Percentiles rank a stretch among this genome's conserved stretches.
Evolutionary conservation across 129 eudicot genomes (phyloP).

Genomic region (Apium graveolens): DNA sequence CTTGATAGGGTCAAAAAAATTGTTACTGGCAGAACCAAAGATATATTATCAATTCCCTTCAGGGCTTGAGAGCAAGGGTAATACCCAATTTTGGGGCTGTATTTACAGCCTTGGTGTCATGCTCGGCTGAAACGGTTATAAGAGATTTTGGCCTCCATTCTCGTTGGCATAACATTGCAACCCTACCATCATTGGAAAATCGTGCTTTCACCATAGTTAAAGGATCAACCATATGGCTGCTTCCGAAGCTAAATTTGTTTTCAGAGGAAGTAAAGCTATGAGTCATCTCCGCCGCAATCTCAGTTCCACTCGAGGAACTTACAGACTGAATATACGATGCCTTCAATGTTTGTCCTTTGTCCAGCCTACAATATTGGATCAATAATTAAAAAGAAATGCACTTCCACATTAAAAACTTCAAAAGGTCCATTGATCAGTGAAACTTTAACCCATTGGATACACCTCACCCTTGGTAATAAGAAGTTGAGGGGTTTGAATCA

Average conservation of each 20-base stretch:
- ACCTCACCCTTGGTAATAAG: too few species aligned
- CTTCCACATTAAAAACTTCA: background rate
- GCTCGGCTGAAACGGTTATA: slow-evolving; percentile 69
- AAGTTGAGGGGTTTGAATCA: too few species aligned
- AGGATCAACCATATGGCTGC: slow-evolving; percentile 57
- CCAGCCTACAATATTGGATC: slow-evolving; percentile 38
- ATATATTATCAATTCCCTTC: slow-evolving; percentile 11
- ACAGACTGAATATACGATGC: slow-evolving; percentile 78
- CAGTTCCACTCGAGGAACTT: slow-evolving; percentile 46
- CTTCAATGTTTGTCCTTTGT: slow-evolving; percentile 77
- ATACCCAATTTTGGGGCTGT: slow-evolving; percentile 61
- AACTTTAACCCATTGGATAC: background rate
- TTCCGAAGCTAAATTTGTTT: slow-evolving; percentile 69
- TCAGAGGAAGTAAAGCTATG: slow-evolving; percentile 48
- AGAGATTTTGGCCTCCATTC: slow-evolving; percentile 96
- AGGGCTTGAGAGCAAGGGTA: slow-evolving; percentile 71
- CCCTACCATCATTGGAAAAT: slow-evolving; percentile 50
- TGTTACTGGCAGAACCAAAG: background rate
- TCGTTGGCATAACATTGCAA: slow-evolving; percentile 63
- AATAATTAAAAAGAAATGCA: background rate
- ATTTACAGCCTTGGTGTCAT: slow-evolving; percentile 51
- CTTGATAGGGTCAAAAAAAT: background rate
- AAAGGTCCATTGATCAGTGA: background rate
- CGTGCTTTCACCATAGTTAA: slow-evolving; percentile 53
- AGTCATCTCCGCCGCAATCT: slow-evolving; percentile 79